These are phyloP conservation scores for Acanthochlamys bracteata DNA, from an alignment of 106 monocot genomes.

Conservation along the genomic window DNA sequence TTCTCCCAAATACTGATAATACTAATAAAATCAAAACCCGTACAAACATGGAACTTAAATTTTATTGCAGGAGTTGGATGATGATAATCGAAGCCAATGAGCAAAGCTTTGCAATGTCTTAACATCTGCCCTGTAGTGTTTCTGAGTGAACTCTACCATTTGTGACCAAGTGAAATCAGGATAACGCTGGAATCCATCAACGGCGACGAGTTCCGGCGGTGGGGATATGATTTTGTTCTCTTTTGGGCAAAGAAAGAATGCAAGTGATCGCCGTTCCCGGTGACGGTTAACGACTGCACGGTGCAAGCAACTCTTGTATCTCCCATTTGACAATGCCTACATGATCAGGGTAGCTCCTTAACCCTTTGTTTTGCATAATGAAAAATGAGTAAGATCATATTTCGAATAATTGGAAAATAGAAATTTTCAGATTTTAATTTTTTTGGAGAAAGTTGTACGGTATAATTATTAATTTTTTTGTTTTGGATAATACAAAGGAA, in stretches of 20 bases:
- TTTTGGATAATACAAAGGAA: no score
- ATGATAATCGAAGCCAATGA: conserved; percentile 5
- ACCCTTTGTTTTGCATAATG: no score
- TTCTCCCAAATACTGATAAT: no score
- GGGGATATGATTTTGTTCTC: conserved; percentile 39
- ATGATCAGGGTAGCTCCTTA: background rate
- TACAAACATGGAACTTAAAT: no score
- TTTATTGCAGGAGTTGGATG: no score
- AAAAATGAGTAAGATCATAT: no score
- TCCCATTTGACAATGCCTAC: conserved; percentile 59
- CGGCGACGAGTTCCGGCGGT: background rate
- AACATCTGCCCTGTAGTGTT: conserved; percentile 14
- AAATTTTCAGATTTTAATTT: no score
- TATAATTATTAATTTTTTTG: no score
- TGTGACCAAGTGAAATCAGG: conserved; percentile 46
- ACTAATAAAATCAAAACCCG: no score
- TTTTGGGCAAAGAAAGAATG: conserved; percentile 60
- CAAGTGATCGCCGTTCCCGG: conserved; percentile 42
- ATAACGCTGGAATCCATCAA: conserved; percentile 8
- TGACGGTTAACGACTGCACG: conserved; percentile 56
- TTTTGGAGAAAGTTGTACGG: no score
- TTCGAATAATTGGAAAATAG: no score
- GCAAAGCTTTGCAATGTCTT: conserved; percentile 23
- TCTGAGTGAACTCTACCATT: conserved; percentile 32
- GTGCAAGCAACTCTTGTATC: conserved; percentile 72